Conservation (phyloP, 495 filamentous ascomycete genomes). For the Pyrenula aspistea region DNA sequence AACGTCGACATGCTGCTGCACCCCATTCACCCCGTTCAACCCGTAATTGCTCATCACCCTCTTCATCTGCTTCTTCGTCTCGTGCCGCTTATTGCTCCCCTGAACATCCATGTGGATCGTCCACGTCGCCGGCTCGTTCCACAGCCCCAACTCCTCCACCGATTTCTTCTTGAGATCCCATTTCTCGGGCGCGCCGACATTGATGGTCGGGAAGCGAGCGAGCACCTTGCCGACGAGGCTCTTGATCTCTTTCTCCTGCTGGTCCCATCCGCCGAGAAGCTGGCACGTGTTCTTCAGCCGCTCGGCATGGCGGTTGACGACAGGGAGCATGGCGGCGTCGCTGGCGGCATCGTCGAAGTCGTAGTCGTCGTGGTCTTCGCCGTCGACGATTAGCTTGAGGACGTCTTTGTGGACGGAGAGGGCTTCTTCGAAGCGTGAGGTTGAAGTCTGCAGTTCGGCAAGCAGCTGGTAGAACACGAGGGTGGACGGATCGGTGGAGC, state of each 20-base stretch:
- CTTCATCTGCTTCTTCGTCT: background rate
- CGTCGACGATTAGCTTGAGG: conserved; percentile 32
- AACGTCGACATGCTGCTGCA: background rate
- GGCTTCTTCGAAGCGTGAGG: conserved; percentile 35
- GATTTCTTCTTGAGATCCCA: background rate
- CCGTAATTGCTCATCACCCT: background rate
- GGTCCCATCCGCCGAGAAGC: background rate
- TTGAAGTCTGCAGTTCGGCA: conserved; percentile 37
- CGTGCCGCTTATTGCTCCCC: background rate
- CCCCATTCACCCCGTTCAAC: background rate
- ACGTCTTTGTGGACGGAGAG: conserved; percentile 42
- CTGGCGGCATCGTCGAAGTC: background rate
- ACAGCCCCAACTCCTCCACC: background rate
- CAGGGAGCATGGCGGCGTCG: background rate
- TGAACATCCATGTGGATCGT: background rate
- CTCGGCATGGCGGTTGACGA: background rate
- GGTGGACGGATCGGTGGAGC: conserved; percentile 38
- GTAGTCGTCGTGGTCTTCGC: conserved; percentile 23
- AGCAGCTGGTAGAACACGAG: conserved; percentile 45
- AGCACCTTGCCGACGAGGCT: background rate
- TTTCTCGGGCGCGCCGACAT: background rate
- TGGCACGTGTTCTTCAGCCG: background rate
- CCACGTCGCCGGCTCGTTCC: background rate
- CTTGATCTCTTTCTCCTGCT: background rate
- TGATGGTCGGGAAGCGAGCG: background rate